Evolutionary conservation across 169 alveolate genomes (phyloP).

Genomic region (Miamiensis avidus): DNA sequence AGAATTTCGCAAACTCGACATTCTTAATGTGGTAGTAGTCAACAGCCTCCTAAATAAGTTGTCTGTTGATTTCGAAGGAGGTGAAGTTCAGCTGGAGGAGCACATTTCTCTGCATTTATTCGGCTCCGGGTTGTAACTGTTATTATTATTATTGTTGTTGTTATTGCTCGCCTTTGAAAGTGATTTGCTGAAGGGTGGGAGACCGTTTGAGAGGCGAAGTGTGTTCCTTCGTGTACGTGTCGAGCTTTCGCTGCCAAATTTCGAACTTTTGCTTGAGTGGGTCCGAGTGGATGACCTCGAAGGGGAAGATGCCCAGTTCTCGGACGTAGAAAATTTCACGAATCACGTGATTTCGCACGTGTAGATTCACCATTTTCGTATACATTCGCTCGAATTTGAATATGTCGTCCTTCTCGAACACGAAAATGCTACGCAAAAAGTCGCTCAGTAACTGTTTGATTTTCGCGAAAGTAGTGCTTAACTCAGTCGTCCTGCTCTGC

Average conservation of each 20-base stretch:
- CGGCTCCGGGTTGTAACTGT: too few species aligned
- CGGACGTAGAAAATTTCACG: conserved; percentile 1
- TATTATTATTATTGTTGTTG: too few species aligned
- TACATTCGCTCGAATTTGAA: conserved; percentile 26
- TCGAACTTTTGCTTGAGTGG: background rate
- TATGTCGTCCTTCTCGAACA: conserved; percentile 15
- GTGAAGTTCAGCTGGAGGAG: background rate
- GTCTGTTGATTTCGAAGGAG: background rate
- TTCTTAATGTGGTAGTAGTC: background rate
- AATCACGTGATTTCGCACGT: background rate
- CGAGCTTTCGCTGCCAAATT: background rate
- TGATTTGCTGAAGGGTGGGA: too few species aligned
- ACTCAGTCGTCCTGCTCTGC: conserved; percentile 8
- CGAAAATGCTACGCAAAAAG: conserved; percentile 11
- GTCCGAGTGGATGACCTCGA: background rate
- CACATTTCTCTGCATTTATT: too few species aligned
- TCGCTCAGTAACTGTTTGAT: background rate
- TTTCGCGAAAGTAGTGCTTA: background rate
- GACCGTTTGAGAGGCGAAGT: too few species aligned
- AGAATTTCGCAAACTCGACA: background rate
- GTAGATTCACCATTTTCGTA: conserved; percentile 9
- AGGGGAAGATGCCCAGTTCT: conserved; percentile 8
- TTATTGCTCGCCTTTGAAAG: too few species aligned
- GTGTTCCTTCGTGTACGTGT: too few species aligned
- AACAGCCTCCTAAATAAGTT: background rate